Evolutionary conservation across 2,329 filamentous ascomycete species (phyloP), one percentile per base, ranked within the genome.

Genomic region (Cryphonectria parasitica): DNA sequence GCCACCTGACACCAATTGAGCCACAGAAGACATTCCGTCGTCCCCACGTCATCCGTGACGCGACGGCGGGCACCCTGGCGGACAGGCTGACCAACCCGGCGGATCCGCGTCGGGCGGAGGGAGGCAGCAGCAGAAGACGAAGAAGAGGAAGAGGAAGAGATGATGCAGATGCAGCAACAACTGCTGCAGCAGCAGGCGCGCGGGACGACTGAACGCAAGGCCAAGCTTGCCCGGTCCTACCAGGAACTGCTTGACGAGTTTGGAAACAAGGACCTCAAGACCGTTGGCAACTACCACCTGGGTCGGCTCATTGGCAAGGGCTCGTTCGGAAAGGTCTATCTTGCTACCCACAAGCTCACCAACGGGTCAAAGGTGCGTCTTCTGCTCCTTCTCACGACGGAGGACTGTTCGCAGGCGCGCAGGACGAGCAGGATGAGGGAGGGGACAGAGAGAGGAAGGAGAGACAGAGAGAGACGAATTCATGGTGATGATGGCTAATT

Each of bases 291-390:
- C 83, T 99, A 99, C 82, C 91, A 91, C 49, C 88, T 99, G 70
- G 96, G 96, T 62, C 91, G 91, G 71, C 86, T 99, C 71, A 97
- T 99, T 79, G 96, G 96, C 75, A 99, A 98, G 80, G 96, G 96
- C 70, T 98, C 95, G 74, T 99, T 99, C 82, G 96, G 96, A 77
- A 98, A 98, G 83, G 96, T 99, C 77, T 99, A 99, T 81, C 87
- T 99, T 71, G 96, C 95, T 71, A 90, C 91, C 62, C 96, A 99
- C 82, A 98, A 98, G 82, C 93, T 99, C 81, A 98, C 94, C 78
- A 98, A 98, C 90, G 95, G 95, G 78, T 97, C 95, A 79, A 98
- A 98, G 89, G 94, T 95, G 78, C 73, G 85, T 78, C 4, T 43
- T 41, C 8, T 39, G 36, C 36, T 54, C 25, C 52, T 54, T 54